phyloP scores from a whole-genome alignment of 2,329 filamentous ascomycete species.

The Seiridium cupressi region DNA sequence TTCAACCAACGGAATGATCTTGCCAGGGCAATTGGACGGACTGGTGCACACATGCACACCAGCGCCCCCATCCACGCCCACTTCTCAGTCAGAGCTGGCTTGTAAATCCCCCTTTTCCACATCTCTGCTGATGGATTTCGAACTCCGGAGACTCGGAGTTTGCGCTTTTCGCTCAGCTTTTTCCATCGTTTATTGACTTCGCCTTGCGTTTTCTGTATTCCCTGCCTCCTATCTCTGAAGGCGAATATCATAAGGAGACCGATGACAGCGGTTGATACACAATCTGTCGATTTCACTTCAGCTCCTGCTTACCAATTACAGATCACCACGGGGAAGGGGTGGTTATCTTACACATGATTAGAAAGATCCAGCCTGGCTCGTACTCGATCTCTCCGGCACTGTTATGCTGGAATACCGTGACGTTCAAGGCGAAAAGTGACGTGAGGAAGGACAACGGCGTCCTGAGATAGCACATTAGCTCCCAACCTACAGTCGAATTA shows the following conservation, averaged over 20 bases:
- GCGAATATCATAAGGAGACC: not conserved
- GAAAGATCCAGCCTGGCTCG: not conserved
- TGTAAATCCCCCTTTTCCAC: too few species aligned
- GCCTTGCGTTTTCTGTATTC: too few species aligned
- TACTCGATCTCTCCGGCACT: not conserved
- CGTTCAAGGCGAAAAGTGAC: not conserved
- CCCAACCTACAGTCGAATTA: not conserved
- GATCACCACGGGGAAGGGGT: not conserved
- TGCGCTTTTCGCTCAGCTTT: too few species aligned
- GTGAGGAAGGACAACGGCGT: not conserved
- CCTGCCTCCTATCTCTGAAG: not conserved
- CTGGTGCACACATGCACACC: too few species aligned
- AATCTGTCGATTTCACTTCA: not conserved
- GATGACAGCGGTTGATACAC: not conserved
- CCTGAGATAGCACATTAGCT: not conserved
- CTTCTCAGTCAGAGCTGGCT: too few species aligned
- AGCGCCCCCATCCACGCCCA: too few species aligned
- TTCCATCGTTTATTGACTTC: too few species aligned
- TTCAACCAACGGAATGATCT: too few species aligned
- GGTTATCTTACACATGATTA: not conserved
- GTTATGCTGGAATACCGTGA: not conserved
- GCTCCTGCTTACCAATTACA: not conserved
- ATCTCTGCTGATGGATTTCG: too few species aligned
- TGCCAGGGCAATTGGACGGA: too few species aligned
- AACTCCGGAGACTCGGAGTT: too few species aligned